phyloP scores from a whole-genome alignment of 1,139 yeast species.

The Williopsis jadinii region DNA sequence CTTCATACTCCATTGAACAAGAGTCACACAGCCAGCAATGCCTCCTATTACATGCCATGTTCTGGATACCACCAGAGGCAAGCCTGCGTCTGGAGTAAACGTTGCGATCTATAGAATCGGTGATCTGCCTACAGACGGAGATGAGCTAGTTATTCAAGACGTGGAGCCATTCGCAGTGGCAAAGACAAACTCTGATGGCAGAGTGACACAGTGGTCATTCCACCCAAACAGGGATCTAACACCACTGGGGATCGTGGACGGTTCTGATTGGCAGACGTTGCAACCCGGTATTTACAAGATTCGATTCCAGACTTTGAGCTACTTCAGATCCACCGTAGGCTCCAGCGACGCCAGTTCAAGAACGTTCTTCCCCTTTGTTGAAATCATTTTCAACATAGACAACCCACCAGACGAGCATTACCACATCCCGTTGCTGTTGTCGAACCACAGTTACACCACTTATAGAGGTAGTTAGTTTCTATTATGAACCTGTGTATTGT shows the following conservation, averaged over 20 bases:
- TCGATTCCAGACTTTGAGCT: constrained; percentile 65
- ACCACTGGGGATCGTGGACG: constrained; percentile 31
- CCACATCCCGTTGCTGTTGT: constrained; percentile 76
- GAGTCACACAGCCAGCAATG: constrained; percentile 15
- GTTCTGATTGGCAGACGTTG: constrained; percentile 38
- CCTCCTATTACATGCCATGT: constrained; percentile 80
- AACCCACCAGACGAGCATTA: constrained; percentile 71
- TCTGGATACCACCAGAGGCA: constrained; percentile 76
- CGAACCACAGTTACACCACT: constrained; percentile 82
- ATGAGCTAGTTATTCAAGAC: constrained; percentile 23
- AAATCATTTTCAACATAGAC: constrained; percentile 59
- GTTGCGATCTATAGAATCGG: constrained; percentile 47
- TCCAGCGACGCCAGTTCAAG: constrained; percentile 25
- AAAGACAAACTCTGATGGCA: constrained; percentile 70
- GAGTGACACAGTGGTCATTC: constrained; percentile 61
- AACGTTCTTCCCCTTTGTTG: constrained; percentile 81
- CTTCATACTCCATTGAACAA: too few species aligned
- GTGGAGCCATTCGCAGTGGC: constrained; percentile 50
- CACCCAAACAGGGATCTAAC: constrained; percentile 30
- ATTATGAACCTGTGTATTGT: neutral
- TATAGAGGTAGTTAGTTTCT: constrained; percentile 59
- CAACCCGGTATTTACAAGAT: constrained; percentile 64
- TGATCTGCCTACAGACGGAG: constrained; percentile 19
- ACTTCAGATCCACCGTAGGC: constrained; percentile 35
- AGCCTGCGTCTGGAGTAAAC: constrained; percentile 64